Conservation (phyloP, 305 asterid species). For the Fraxinus sp. region DNA sequence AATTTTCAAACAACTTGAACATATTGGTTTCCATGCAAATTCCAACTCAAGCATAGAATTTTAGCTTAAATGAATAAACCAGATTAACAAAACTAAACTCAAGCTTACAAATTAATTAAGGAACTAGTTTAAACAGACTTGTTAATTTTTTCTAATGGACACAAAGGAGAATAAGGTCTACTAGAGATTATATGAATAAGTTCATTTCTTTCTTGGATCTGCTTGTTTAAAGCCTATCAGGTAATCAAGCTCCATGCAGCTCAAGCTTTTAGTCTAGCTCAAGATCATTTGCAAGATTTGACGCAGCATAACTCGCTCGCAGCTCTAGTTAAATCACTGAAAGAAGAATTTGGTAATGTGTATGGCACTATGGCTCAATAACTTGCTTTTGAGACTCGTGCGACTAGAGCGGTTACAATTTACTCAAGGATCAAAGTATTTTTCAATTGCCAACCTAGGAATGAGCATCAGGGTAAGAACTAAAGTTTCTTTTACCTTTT, state of each 20-base stretch:
- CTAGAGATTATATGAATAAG: neutral
- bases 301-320: neutral
- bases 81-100: neutral
- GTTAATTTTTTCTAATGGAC: neutral
- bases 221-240: conserved; percentile 3
- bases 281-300: neutral
- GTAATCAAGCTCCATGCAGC: neutral
- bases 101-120: neutral
- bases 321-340: neutral
- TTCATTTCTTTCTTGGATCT: neutral
- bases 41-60: neutral
- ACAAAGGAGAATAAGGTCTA: neutral
- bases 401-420: neutral
- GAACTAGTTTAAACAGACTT: neutral
- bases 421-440: neutral
- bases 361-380: neutral
- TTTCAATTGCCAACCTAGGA: neutral
- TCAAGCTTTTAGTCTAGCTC: neutral
- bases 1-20: neutral
- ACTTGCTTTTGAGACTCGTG: neutral
- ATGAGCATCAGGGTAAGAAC: neutral
- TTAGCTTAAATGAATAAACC: neutral
- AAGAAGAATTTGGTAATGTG: neutral
- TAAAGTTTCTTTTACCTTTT: neutral
- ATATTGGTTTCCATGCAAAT: neutral